Evolutionary conservation across 208 protist genomes (phyloP), one percentile per base, ranked within the genome.

Genomic region (Acanthamoeba sp.): DNA sequence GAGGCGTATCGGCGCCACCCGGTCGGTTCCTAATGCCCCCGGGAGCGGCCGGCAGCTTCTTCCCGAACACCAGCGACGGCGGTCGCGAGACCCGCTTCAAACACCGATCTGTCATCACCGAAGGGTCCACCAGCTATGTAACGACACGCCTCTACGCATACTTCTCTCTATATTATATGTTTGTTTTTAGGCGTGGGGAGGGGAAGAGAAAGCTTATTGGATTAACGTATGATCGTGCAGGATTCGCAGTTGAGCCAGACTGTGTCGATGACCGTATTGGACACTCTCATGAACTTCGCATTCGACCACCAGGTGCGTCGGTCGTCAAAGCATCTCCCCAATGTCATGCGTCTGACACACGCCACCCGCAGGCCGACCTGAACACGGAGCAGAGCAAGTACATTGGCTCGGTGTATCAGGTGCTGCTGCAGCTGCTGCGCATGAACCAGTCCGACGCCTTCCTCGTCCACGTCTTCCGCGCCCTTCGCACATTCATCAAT

Each of bases 381-480:
- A 91, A 91, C 85, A 71, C 22, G 6, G 85, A 91, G 57, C 36
- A 71, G 57, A 62, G 52, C 57, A 10, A 16, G 10, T 91, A 42
- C 38, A 71, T 71, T 7, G 32, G 57, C 29, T 62, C 48, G 32
- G 85, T 91, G 50, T 71, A 73, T 32, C 59, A 38, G 20, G 59
- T 91, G 57, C 57, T 91, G 27, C 38, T 91, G 4, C 29, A 45
- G 85, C 52, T 91, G 27, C 85, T 91, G 2, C 85, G 59, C 50
- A 62, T 64, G 34, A 91, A 91, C 59, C 85, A 91, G 32, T 91
- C 85, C 22, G 85, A 91, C 5, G 32, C 52, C 1, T 91, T 91
- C 85, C 42, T 91, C 10, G 7, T 50, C 27, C 85, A 91, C 38
- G 10, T 91, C n/a, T 91, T 91, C 85, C 27, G 55, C 12, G 10